A percentile compares a stretch with the other conserved stretches of the same genome.
Conservation (phyloP, 345 rosid species). For the Punica granatum region DNA sequence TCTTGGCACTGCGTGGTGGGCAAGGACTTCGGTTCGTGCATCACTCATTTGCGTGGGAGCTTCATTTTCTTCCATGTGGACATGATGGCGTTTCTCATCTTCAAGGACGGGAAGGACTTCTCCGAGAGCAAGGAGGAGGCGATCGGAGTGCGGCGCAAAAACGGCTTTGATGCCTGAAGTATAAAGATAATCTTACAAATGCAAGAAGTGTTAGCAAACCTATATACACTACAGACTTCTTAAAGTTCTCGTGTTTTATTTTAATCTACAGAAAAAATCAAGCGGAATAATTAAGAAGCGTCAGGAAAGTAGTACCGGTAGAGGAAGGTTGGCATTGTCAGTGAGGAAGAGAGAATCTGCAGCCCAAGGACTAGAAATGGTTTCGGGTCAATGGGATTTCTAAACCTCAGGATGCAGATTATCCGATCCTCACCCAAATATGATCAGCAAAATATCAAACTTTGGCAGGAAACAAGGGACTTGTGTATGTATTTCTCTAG, state of each 20-base stretch:
- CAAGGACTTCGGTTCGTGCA: conserved; percentile 45
- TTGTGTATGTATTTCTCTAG: too few relatives aligned
- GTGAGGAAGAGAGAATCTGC: conserved; percentile 57
- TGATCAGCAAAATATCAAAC: not conserved
- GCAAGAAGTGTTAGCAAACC: not conserved
- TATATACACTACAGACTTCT: not conserved
- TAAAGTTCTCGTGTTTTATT: not conserved
- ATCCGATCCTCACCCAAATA: conserved; percentile 37
- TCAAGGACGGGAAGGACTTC: conserved; percentile 42
- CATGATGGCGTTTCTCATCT: conserved; percentile 43
- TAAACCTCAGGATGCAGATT: conserved; percentile 85
- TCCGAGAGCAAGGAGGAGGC: conserved; percentile 38
- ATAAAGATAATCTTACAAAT: not conserved
- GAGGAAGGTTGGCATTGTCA: conserved; percentile 18
- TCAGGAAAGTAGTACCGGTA: not conserved
- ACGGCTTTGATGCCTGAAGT: conserved; percentile 3
- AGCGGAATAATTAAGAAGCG: not conserved
- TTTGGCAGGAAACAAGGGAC: not conserved
- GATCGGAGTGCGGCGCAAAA: conserved; percentile 22
- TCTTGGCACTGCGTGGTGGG: conserved; percentile 52
- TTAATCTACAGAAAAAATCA: not conserved
- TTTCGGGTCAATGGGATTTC: conserved; percentile 13
- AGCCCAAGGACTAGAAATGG: conserved; percentile 41
- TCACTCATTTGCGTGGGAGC: conserved; percentile 36
- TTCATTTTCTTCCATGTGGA: conserved; percentile 40